phyloP scores from a whole-genome alignment of 2,329 filamentous ascomycete genomes.

The Calonectria hawksworthii region DNA sequence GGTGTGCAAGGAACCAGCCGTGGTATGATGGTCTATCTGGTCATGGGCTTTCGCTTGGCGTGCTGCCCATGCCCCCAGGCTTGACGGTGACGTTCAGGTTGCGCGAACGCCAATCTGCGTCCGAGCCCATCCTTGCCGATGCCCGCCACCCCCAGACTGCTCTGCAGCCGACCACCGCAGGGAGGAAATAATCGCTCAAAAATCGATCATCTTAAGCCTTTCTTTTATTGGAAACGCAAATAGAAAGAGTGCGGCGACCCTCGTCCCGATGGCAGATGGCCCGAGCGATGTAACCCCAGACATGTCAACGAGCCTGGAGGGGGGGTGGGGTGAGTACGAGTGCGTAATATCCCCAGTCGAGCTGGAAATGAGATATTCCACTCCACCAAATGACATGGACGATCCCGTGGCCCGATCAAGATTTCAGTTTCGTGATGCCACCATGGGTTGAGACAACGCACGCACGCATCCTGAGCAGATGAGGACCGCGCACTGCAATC shows the following conservation, averaged over 20 bases:
- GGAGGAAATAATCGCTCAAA: slow-evolving; percentile 23
- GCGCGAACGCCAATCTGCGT: slow-evolving; percentile 14
- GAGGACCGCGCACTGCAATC: neutral
- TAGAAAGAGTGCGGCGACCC: slow-evolving; percentile 12
- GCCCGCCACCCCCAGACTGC: slow-evolving; percentile 6
- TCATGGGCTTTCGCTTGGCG: slow-evolving; percentile 18
- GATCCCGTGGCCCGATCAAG: slow-evolving; percentile 6
- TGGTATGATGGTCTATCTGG: slow-evolving; percentile 1
- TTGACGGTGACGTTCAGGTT: slow-evolving; percentile 33
- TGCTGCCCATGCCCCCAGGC: slow-evolving; percentile 35
- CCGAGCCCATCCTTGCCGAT: slow-evolving; percentile 10
- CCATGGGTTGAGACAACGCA: neutral
- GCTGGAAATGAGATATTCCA: slow-evolving; percentile 24
- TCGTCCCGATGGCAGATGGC: slow-evolving; percentile 12
- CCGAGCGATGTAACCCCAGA: slow-evolving; percentile 26
- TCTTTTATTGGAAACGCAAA: slow-evolving; percentile 24
- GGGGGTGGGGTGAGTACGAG: slow-evolving; percentile 8
- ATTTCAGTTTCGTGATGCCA: neutral
- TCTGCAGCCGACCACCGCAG: neutral
- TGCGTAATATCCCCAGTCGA: slow-evolving; percentile 12
- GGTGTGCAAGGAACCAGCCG: slow-evolving; percentile 23
- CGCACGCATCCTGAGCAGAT: neutral
- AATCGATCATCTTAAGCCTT: slow-evolving; percentile 14
- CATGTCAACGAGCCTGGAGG: slow-evolving; percentile 21
- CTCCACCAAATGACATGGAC: slow-evolving; percentile 16